Conservation (phyloP, 257 asterid genomes). For the Lycium ferocissimum region DNA sequence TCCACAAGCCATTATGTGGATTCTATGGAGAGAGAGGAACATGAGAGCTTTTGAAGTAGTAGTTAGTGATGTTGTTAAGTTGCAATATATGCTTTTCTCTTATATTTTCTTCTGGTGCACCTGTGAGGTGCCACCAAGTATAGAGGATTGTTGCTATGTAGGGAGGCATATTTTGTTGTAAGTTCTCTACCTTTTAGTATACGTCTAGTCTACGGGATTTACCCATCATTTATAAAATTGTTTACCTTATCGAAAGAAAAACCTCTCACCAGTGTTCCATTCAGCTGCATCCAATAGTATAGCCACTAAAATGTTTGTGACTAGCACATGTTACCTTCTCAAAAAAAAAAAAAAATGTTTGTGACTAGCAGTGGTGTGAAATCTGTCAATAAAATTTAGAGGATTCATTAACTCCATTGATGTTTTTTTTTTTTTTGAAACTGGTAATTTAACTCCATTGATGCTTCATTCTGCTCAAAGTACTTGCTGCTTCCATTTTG, state of each 20-base stretch:
- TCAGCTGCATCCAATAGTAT: neutral
- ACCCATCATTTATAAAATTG: neutral
- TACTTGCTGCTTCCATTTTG: slow-evolving; percentile 16
- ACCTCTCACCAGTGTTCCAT: neutral
- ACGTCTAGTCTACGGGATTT: neutral
- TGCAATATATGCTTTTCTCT: neutral
- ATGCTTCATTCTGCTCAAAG: slow-evolving; percentile 8
- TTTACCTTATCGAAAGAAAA: neutral
- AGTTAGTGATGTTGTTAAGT: neutral
- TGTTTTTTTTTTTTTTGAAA: too few relatives aligned
- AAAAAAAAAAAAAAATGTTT: neutral
- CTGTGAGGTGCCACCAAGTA: neutral
- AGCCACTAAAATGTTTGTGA: slow-evolving; percentile 28
- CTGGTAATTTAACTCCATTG: neutral
- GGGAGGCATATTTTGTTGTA: neutral
- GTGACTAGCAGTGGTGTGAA: slow-evolving; percentile 16
- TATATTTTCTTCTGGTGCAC: neutral
- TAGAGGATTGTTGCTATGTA: neutral
- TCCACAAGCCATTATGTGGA: neutral
- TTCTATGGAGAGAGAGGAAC: neutral
- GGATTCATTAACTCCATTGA: neutral
- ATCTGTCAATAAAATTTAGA: slow-evolving; percentile 12
- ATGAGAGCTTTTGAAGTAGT: neutral
- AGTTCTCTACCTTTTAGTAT: neutral
- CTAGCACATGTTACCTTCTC: neutral